Percentiles rank a stretch among this genome's conserved stretches.
phyloP scores from a whole-genome alignment of 2,329 filamentous ascomycete species.

The Malbranchea cinnamomea region DNA sequence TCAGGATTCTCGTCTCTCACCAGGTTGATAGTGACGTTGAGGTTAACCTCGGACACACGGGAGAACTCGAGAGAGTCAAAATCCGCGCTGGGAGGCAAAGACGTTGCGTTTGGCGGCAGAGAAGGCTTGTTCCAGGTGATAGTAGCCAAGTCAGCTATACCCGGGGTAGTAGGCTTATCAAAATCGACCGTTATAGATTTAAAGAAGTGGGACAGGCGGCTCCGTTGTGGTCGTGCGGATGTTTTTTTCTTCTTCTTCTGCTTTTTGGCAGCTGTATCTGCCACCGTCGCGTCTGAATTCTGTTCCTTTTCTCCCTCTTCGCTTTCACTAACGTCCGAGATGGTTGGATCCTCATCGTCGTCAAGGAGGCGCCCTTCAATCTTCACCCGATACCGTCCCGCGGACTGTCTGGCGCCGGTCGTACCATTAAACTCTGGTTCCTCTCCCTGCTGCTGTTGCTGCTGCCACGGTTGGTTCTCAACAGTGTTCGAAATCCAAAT shows the following conservation, averaged over 20 bases:
- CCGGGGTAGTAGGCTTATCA: conserved; percentile 29
- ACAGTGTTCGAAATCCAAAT: conserved; percentile 93
- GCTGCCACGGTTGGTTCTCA: conserved; percentile 90
- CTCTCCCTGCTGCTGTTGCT: conserved; percentile 43
- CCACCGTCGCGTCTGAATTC: conserved; percentile 45
- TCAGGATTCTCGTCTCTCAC: conserved; percentile 74
- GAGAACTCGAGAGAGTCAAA: conserved; percentile 90
- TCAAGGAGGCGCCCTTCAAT: conserved; percentile 78
- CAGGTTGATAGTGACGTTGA: conserved; percentile 80
- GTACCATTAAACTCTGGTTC: conserved; percentile 60
- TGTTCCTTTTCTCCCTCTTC: conserved; percentile 26
- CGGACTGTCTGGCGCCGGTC: conserved; percentile 41
- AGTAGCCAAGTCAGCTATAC: conserved; percentile 28
- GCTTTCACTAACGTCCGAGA: conserved; percentile 37
- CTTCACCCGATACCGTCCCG: conserved; percentile 59
- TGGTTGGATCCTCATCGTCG: conserved; percentile 42
- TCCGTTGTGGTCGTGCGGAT: conserved; percentile 17
- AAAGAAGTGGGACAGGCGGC: conserved; percentile 36
- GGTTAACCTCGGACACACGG: conserved; percentile 79
- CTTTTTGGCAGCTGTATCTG: conserved; percentile 32
- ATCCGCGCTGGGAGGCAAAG: conserved; percentile 51
- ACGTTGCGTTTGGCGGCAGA: conserved; percentile 32
- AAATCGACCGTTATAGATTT: conserved; percentile 38
- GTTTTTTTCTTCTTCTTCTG: conserved; percentile 15
- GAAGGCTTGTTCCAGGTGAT: conserved; percentile 81